These are phyloP conservation scores for Conticribra guillardii DNA, from an alignment of 108 stramenopile genomes.

Conservation along the genomic window DNA sequence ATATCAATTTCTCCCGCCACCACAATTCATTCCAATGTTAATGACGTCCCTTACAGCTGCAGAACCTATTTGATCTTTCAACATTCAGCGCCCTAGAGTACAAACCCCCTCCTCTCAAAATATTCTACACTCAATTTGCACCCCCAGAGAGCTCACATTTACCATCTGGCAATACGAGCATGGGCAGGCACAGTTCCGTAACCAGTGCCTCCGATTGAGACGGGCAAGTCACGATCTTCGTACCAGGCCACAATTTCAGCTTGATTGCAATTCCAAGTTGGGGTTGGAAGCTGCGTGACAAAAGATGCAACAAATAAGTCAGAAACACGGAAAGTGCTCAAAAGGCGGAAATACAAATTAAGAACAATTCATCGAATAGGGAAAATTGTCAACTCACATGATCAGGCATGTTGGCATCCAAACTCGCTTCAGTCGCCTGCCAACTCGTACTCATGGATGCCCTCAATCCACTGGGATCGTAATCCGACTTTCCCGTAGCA, in stretches of 20 bases:
- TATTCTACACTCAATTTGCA: too few species aligned
- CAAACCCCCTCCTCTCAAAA: too few species aligned
- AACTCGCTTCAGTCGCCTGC: constrained; percentile 57
- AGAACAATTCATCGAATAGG: neutral
- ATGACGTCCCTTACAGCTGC: too few species aligned
- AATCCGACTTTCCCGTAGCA: constrained; percentile 82
- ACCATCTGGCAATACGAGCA: constrained; percentile 80
- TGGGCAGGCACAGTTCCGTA: constrained; percentile 58
- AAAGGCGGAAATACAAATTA: neutral
- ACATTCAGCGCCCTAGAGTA: too few species aligned
- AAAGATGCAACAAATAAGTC: constrained; percentile 4
- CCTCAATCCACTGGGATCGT: constrained; percentile 82
- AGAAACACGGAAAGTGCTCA: neutral
- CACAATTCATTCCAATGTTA: too few species aligned
- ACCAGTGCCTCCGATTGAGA: constrained; percentile 72
- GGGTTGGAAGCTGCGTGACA: constrained; percentile 63
- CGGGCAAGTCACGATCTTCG: constrained; percentile 82
- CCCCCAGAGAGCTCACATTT: too few species aligned
- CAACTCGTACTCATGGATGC: constrained; percentile 84
- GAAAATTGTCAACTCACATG: constrained; percentile 55
- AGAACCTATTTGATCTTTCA: too few species aligned
- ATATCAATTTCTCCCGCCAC: too few species aligned
- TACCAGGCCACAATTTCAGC: constrained; percentile 77
- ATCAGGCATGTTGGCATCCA: constrained; percentile 87
- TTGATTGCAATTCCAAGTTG: constrained; percentile 63